These are phyloP conservation scores for Melaleuca quinquenervia DNA, from an alignment of 345 rosid species.

Conservation along the genomic window DNA sequence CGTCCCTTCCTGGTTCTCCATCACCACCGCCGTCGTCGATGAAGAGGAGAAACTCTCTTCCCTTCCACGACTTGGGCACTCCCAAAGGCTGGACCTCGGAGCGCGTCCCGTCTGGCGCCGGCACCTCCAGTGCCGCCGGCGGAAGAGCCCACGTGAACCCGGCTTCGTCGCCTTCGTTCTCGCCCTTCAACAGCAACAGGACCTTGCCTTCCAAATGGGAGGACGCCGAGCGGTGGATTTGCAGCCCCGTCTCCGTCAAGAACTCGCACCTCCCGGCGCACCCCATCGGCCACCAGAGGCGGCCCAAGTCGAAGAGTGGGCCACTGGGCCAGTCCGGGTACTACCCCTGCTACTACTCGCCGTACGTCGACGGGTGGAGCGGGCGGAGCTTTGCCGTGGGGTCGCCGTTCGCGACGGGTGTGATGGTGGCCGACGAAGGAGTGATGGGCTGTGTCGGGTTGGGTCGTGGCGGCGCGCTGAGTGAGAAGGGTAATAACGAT, in stretches of 20 bases:
- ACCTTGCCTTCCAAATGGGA: constrained; percentile 94
- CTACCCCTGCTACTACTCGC: neutral
- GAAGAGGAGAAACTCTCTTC: neutral
- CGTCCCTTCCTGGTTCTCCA: neutral
- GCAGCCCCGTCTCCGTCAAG: constrained; percentile 55
- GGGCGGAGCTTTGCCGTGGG: constrained; percentile 11
- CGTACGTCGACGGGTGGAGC: constrained; percentile 20
- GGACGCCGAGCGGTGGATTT: constrained; percentile 94
- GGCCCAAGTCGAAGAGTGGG: constrained; percentile 72
- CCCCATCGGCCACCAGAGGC: constrained; percentile 29
- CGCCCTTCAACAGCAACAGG: constrained; percentile 79
- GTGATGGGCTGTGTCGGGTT: constrained; percentile 4
- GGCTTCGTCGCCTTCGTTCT: constrained; percentile 41
- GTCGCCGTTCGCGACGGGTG: constrained; percentile 31
- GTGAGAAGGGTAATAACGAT: neutral
- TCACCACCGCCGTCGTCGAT: neutral
- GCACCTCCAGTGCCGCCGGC: neutral
- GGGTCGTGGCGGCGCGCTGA: neutral
- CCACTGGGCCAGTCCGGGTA: constrained; percentile 16
- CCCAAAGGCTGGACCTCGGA: constrained; percentile 83
- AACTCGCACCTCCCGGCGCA: neutral
- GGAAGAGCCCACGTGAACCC: constrained; percentile 45
- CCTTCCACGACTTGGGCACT: neutral
- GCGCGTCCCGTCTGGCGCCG: constrained; percentile 57
- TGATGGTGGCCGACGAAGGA: constrained; percentile 13